Evolutionary conservation across 371 early-diverging fungal species (phyloP).

Genomic region (Blakeslea trispora): DNA sequence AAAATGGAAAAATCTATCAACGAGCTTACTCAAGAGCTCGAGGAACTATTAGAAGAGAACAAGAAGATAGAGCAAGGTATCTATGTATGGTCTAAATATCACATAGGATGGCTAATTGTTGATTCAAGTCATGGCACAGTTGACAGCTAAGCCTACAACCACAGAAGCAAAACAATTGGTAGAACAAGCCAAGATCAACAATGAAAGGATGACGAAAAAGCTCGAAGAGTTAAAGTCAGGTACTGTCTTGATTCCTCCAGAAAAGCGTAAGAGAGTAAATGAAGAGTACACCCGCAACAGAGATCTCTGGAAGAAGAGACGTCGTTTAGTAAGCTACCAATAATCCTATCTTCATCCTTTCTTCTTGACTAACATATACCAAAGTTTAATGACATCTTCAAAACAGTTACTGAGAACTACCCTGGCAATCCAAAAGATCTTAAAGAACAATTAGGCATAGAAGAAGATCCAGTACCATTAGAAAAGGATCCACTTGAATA

Average conservation of each 20-base stretch:
- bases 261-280: slow-evolving; percentile 19
- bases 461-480: slow-evolving; percentile 25
- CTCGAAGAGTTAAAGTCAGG: slow-evolving; percentile 7
- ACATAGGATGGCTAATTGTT: too few relatives aligned
- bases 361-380: neutral
- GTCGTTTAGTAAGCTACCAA: slow-evolving; percentile 13
- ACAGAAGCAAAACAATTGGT: slow-evolving; percentile 12
- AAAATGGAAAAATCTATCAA: neutral
- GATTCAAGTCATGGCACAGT: neutral
- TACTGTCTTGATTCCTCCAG: slow-evolving; percentile 14
- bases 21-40: slow-evolving; percentile 1
- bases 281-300: slow-evolving; percentile 12
- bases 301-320: slow-evolving; percentile 26
- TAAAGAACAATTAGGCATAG: slow-evolving; percentile 28
- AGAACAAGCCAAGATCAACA: slow-evolving; percentile 9
- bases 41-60: slow-evolving; percentile 9
- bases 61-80: slow-evolving; percentile 15
- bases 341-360: neutral
- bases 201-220: slow-evolving; percentile 8
- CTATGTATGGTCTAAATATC: too few relatives aligned
- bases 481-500: slow-evolving; percentile 20
- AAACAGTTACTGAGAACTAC: slow-evolving; percentile 21
- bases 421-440: slow-evolving; percentile 16
- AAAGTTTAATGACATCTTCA: slow-evolving; percentile 26
- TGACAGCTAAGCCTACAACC: slow-evolving; percentile 17